A percentile compares a stretch with the other conserved stretches of the same genome.
Evolutionary conservation across 805 yeast species (phyloP).

Genomic region (Saturnispora besseyi): DNA sequence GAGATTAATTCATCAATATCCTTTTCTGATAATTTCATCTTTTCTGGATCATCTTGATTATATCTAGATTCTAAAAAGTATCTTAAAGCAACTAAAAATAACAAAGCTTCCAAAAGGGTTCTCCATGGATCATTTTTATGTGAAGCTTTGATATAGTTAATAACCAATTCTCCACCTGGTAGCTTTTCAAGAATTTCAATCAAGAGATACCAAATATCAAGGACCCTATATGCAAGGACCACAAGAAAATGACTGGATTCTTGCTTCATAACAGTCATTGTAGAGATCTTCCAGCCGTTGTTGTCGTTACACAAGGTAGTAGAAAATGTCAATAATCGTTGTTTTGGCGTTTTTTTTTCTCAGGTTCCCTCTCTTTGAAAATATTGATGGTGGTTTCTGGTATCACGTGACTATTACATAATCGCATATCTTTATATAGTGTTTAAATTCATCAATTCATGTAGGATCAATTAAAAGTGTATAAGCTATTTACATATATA

Average conservation of each 20-base stretch:
- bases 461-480: too few relatives aligned
- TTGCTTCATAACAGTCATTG: conserved; percentile 7
- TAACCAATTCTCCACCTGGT: conserved; percentile 52
- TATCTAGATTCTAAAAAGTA: conserved; percentile 75
- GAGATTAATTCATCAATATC: conserved; percentile 79
- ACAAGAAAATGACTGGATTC: conserved; percentile 23
- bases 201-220: conserved; percentile 20
- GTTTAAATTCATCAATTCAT: too few relatives aligned
- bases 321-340: too few relatives aligned
- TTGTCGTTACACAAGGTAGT: too few relatives aligned
- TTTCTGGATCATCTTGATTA: conserved; percentile 64
- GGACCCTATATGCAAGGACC: conserved; percentile 20
- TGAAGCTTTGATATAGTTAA: conserved; percentile 72
- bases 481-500: too few relatives aligned
- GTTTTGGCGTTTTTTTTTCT: too few relatives aligned
- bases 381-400: too few relatives aligned
- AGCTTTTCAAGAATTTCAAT: conserved; percentile 18
- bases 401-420: too few relatives aligned
- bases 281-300: conserved; percentile 5
- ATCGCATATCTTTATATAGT: too few relatives aligned
- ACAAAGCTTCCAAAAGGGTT: conserved; percentile 67
- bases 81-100: conserved; percentile 72
- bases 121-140: conserved; percentile 92
- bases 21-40: conserved; percentile 45
- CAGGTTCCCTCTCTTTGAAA: too few relatives aligned